Base-by-base conservation (phyloP, 2,329 filamentous ascomycete genomes). In the Cercospora sp. region DNA sequence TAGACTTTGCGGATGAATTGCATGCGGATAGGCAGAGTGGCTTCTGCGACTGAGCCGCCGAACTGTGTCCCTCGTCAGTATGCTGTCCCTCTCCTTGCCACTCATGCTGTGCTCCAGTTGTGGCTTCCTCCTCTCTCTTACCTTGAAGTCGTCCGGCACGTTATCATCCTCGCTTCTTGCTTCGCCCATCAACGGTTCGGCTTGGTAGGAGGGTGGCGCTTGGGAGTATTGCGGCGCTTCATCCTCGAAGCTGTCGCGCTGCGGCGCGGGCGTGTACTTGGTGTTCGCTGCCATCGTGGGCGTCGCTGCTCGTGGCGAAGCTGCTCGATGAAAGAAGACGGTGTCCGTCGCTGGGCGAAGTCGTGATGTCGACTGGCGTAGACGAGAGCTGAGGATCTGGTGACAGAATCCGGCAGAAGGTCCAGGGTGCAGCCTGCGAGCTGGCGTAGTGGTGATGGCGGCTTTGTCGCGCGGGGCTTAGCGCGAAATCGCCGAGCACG, bases 141-240 rank as follows among this genome's bases (percentile, higher is more conserved):
- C 90, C 87, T 97, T 98, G 88, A 98, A 98, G 81, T 98, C 94
- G 83, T 98, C 94, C 1, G 94, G 94, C 55, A 98, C 79, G 77
- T 97, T 96, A 82, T 97, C 94, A 78, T 94, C 89, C 80, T 94
- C 94, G 78, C 85, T 87, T 75, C 94, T 89, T 62, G 92, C 89
- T 55, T 80, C 79, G 63, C 86, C 90, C 69, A 86, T 86, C 66
- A 91, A 87, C 48, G 88, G 85, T 69, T 84, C 80, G 70, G 68
- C 66, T 78, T 87, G 86, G 83, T 97, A 97, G 69, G 91, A 91
- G 20, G 94, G 94, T 73, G 94, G 94, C 77, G 93, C 86, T 77
- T 92, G 89, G 66, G 89, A 86, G 83, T 90, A 94, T 73, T 79
- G 79, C 72, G 84, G 81, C 73, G 91, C 89, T 72, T 91, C 91